Conservation (phyloP, 2,329 filamentous ascomycete species). For the Aspergillus sp. region DNA sequence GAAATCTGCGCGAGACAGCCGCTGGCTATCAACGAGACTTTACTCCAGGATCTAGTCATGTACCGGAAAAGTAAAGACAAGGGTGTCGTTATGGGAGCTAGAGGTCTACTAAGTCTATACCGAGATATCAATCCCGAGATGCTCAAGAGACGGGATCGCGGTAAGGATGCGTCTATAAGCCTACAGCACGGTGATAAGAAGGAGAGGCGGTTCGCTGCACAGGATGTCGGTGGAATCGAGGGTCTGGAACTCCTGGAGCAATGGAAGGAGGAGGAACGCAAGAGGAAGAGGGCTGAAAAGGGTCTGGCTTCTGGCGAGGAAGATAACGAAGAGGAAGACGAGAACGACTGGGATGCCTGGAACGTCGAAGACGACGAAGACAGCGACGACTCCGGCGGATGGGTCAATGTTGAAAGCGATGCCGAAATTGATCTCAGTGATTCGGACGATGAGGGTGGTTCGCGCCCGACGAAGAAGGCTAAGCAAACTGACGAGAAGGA, state of each 20-base stretch:
- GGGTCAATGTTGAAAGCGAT: slow-evolving; percentile 87
- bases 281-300: slow-evolving; percentile 68
- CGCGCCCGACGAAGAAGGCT: slow-evolving; percentile 63
- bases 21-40: slow-evolving; percentile 90
- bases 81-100: slow-evolving; percentile 97
- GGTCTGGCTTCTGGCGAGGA: slow-evolving; percentile 63
- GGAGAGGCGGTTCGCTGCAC: slow-evolving; percentile 79
- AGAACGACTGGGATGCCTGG: slow-evolving; percentile 60
- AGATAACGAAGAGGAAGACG: slow-evolving; percentile 61
- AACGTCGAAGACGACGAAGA: slow-evolving; percentile 59
- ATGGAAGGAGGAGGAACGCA: slow-evolving; percentile 89
- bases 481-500: slow-evolving; percentile 49
- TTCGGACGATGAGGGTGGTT: slow-evolving; percentile 67
- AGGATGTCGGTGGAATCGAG: slow-evolving; percentile 78
- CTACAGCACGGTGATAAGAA: slow-evolving; percentile 73
- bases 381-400: slow-evolving; percentile 76
- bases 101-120: slow-evolving; percentile 86
- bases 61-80: slow-evolving; percentile 98
- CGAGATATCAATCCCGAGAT: slow-evolving; percentile 87
- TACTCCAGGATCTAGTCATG: slow-evolving; percentile 93
- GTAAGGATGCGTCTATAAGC: slow-evolving; percentile 84
- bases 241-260: slow-evolving; percentile 86
- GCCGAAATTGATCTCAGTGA: slow-evolving; percentile 73
- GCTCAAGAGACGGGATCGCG: slow-evolving; percentile 83
- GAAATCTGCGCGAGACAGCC: slow-evolving; percentile 93